Base-by-base conservation (phyloP, 345 rosid genomes). In the Brassica juncea region DNA sequence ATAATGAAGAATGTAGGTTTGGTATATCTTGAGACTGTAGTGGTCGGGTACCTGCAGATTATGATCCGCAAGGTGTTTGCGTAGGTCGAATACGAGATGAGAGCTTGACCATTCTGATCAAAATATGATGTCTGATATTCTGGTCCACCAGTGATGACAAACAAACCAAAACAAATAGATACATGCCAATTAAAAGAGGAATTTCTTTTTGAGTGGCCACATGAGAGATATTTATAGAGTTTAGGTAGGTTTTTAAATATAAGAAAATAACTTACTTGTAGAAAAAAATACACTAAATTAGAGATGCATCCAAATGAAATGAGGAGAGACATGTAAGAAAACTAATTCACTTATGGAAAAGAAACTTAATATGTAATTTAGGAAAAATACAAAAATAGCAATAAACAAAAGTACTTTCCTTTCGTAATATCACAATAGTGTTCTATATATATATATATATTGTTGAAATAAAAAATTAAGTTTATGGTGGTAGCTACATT, bases 31-130 rank as follows among this genome's bases (percentile, higher is more conserved):
- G 44, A 30, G 44, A 28, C 4, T 49, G 72, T 1, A 58, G 6
- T 19, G 23, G 63, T 31, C 16, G 66, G 62, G 14, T 19, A 70
- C 63, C 11, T 70, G 10, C 28, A 60, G 47, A 31, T 54, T 55
- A 55, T 71, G 68, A 44, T 44, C 59, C 44, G 42, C 68, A 62
- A 27, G 57, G 72, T 55, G 39, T 75, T 28, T 58, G 31, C 39
- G 66, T 54, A 66, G 3, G 66, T 75, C 42, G 72, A 68, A 39
- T 39, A 34, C 27, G 59, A 57, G 21, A 67, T 15, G 42, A 2
- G 37, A 35, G 72, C 59, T 66, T 75, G 39, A 66, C 39, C 12
- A 25, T 16, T 47, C 63, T 52, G 52, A 55, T 66, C 12, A 35
- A 23, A 55, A 4, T 12, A 54, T 54, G 37, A 11, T 60, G 8